These are phyloP conservation scores for Auricularia sp. DNA, from an alignment of 768 basidiomycete genomes.

Conservation along the genomic window DNA sequence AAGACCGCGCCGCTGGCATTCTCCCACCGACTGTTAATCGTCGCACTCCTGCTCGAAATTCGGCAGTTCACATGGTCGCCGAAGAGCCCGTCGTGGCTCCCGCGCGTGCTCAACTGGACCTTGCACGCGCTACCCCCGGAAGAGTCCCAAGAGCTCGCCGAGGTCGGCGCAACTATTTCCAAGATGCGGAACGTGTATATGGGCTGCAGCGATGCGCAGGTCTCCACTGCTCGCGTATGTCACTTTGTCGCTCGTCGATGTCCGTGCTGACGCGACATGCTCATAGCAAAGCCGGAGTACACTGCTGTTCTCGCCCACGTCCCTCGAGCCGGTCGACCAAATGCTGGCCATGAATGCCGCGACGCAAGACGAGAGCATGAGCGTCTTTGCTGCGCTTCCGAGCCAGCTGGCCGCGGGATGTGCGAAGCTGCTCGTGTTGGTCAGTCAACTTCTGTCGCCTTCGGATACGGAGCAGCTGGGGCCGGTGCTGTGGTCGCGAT, in stretches of 20 bases:
- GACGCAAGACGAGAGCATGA: conserved; percentile 24
- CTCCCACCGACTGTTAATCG: conserved; percentile 51
- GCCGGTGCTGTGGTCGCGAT: conserved; percentile 48
- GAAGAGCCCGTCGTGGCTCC: conserved; percentile 31
- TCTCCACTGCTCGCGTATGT: conserved; percentile 5
- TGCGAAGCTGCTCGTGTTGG: conserved; percentile 51
- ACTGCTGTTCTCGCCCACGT: background rate
- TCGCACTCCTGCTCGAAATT: conserved; percentile 53
- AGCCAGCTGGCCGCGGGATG: conserved; percentile 37
- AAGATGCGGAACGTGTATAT: conserved; percentile 2
- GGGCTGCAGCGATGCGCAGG: conserved; percentile 1
- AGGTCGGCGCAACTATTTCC: background rate
- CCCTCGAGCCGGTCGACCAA: background rate
- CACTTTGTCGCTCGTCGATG: background rate
- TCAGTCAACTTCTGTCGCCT: conserved; percentile 42
- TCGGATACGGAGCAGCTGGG: conserved; percentile 45
- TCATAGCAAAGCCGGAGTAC: background rate
- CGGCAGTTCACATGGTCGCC: conserved; percentile 52
- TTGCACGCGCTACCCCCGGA: conserved; percentile 14
- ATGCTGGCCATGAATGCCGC: background rate
- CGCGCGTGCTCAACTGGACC: conserved; percentile 22
- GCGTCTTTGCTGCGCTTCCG: conserved; percentile 29
- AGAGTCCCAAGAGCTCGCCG: background rate
- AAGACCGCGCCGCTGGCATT: conserved; percentile 37
- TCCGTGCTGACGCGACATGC: background rate